These are phyloP conservation scores for Cladosporium sp. DNA, from an alignment of 2,329 filamentous ascomycete species.

Conservation along the genomic window DNA sequence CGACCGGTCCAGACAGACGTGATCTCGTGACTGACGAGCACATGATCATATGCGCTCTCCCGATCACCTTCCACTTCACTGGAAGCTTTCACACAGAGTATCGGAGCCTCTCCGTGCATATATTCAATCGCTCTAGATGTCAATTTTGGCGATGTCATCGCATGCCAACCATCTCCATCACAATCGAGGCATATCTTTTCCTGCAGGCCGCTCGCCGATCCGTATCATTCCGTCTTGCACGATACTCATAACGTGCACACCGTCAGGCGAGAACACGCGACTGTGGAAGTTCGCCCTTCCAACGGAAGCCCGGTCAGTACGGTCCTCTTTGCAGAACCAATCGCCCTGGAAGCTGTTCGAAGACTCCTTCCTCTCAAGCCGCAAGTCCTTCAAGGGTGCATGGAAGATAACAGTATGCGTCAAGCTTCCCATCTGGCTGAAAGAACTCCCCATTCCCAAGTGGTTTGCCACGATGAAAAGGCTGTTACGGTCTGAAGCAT, in stretches of 20 bases:
- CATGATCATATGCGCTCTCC: background rate
- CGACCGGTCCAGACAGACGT: background rate
- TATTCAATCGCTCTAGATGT: background rate
- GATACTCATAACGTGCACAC: conserved; percentile 48
- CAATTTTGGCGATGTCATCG: background rate
- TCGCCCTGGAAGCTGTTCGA: conserved; percentile 26
- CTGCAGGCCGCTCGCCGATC: conserved; percentile 22
- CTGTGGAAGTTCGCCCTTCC: conserved; percentile 51
- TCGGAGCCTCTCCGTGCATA: background rate
- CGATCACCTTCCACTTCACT: background rate
- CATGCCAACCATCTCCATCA: background rate
- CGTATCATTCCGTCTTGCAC: conserved; percentile 53
- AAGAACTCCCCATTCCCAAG: conserved; percentile 43
- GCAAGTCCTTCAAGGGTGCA: conserved; percentile 40
- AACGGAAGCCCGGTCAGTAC: conserved; percentile 45
- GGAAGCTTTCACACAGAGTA: background rate
- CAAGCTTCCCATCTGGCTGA: conserved; percentile 48
- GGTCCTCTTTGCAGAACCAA: conserved; percentile 54
- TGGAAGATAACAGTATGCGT: conserved; percentile 53
- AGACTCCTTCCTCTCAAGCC: conserved; percentile 34
- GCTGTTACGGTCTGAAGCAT: conserved; percentile 58
- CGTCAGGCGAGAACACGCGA: conserved; percentile 45
- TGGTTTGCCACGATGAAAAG: conserved; percentile 54
- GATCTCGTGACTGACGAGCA: background rate
- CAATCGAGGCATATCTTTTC: background rate